A percentile compares a stretch with the other conserved stretches of the same genome.
These are phyloP conservation scores for Physaria fendleri DNA, from an alignment of 345 rosid genomes.

Conservation along the genomic window DNA sequence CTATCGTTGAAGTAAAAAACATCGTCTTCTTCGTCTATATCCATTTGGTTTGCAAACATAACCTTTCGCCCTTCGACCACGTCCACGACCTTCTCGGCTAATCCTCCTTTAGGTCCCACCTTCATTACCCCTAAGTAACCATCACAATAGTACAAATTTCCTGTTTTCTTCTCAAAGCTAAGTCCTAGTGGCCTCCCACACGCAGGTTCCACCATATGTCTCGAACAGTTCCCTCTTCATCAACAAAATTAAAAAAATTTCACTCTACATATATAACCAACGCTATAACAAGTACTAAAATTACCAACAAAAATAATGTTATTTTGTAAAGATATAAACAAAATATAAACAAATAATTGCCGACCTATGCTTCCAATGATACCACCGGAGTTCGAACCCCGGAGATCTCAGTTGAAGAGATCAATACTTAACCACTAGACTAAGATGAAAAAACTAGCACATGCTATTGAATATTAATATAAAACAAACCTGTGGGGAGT, in stretches of 20 bases:
- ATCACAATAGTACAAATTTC: slow-evolving; percentile 71
- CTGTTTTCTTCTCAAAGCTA: slow-evolving; percentile 50
- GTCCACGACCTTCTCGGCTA: slow-evolving; percentile 40
- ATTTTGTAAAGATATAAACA: not conserved
- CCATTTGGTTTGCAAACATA: slow-evolving; percentile 62
- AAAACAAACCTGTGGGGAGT: slow-evolving; percentile 42
- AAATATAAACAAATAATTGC: too few species aligned
- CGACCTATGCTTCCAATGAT: too few species aligned
- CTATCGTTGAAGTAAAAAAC: slow-evolving; percentile 64
- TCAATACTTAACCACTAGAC: too few species aligned
- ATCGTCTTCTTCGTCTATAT: slow-evolving; percentile 54
- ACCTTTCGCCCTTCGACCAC: slow-evolving; percentile 49
- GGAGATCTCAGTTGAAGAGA: too few species aligned
- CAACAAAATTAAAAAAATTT: not conserved
- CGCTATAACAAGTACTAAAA: not conserved
- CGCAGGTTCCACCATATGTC: slow-evolving; percentile 37
- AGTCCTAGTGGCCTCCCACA: slow-evolving; percentile 83
- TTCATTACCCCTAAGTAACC: slow-evolving; percentile 59
- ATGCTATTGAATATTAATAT: too few species aligned
- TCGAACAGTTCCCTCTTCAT: slow-evolving; percentile 47
- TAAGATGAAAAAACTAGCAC: too few species aligned
- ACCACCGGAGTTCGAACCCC: too few species aligned
- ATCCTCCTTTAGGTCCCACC: slow-evolving; percentile 62
- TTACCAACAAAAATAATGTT: not conserved
- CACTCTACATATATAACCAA: not conserved